phyloP scores from a whole-genome alignment of 2,329 filamentous ascomycete genomes.

The Sporothrix pallida region DNA sequence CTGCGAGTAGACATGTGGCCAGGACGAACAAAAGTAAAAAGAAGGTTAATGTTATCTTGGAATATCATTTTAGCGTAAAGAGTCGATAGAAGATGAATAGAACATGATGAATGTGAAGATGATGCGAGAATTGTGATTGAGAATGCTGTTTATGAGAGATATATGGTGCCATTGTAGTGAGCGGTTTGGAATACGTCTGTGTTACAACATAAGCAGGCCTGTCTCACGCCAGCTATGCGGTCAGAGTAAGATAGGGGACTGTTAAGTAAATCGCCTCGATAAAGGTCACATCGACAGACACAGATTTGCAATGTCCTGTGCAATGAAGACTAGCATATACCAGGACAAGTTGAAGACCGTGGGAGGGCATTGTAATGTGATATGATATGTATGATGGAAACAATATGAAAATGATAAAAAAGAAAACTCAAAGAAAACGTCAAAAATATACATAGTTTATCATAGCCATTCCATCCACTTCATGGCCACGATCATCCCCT shows the following conservation, averaged over 20 bases:
- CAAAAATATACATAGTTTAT: constrained; percentile 21
- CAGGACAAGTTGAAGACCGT: not conserved
- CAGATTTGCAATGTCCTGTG: too few relatives aligned
- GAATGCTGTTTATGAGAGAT: not conserved
- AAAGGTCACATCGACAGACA: too few relatives aligned
- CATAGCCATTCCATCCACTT: not conserved
- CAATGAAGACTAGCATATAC: too few relatives aligned
- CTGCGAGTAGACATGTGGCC: constrained; percentile 42
- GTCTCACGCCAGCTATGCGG: not conserved
- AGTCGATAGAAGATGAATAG: not conserved
- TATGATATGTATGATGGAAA: not conserved
- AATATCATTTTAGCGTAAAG: constrained; percentile 21
- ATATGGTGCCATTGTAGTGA: too few relatives aligned
- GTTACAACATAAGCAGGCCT: constrained; percentile 5
- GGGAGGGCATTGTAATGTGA: not conserved
- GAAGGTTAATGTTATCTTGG: not conserved
- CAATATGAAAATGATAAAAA: not conserved
- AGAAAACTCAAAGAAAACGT: not conserved
- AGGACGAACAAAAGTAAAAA: not conserved
- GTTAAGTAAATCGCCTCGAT: too few relatives aligned
- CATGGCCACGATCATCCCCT: not conserved
- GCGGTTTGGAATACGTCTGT: not conserved
- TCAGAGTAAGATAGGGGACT: too few relatives aligned
- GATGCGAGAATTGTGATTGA: too few relatives aligned
- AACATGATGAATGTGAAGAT: too few relatives aligned